Conservation (phyloP, 2,329 filamentous ascomycete species). For the Colletotrichum somersetense region DNA sequence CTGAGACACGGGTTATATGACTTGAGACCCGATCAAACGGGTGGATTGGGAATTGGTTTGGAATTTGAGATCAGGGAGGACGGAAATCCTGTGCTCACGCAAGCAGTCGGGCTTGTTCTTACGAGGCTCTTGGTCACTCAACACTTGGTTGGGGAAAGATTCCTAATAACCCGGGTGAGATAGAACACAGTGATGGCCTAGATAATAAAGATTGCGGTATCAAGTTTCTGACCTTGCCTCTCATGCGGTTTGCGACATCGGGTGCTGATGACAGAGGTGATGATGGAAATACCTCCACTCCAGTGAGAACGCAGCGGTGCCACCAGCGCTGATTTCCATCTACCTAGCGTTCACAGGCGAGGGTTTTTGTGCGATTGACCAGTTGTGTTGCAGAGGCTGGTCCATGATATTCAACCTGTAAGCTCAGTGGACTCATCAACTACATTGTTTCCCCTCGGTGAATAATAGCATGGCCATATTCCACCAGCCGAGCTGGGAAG, state of each 20-base stretch:
- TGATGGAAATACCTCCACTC: background rate
- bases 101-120: background rate
- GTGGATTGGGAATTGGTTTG: background rate
- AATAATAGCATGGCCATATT: background rate
- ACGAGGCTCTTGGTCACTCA: background rate
- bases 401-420: background rate
- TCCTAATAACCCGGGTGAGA: background rate
- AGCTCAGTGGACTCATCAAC: background rate
- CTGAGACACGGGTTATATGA: background rate
- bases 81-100: background rate
- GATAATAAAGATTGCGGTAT: background rate
- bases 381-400: background rate
- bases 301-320: background rate
- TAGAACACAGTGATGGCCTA: background rate
- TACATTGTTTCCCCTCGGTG: background rate
- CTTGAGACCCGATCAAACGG: background rate
- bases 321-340: background rate
- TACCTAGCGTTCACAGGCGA: too few relatives aligned
- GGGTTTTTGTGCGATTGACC: background rate
- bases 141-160: background rate
- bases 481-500: background rate
- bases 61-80: background rate
- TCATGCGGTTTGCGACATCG: background rate
- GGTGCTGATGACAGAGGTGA: conserved; percentile 2
- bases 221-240: too few relatives aligned